Evolutionary conservation across 2,329 filamentous ascomycete species (phyloP).

Genomic region (Stagonosporopsis vannaccii): DNA sequence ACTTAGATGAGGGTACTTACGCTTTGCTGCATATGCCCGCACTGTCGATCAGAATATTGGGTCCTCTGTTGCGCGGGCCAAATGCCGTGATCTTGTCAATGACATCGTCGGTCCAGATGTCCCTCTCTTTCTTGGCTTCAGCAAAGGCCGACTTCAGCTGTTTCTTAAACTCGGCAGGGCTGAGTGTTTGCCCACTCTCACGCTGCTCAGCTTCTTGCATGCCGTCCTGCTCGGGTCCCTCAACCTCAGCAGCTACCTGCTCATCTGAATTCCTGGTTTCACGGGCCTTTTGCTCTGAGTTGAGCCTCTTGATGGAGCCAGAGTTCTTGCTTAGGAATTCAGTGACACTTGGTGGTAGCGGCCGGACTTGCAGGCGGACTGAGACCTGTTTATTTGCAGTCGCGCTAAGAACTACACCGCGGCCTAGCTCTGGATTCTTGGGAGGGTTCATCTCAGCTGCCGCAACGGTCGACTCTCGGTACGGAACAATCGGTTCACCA

Average conservation of each 20-base stretch:
- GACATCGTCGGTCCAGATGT: conserved; percentile 74
- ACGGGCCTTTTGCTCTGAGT: conserved; percentile 70
- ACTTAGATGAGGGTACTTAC: conserved; percentile 55
- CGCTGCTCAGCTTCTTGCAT: conserved; percentile 61
- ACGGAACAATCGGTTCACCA: conserved; percentile 93
- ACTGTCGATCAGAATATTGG: conserved; percentile 86
- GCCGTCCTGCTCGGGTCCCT: conserved; percentile 59
- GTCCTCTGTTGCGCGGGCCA: conserved; percentile 82
- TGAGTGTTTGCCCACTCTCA: conserved; percentile 67
- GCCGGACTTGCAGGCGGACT: conserved; percentile 77
- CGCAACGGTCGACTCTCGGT: conserved; percentile 87
- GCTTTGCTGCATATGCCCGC: conserved; percentile 75
- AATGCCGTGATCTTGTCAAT: conserved; percentile 89
- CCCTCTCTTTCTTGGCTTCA: conserved; percentile 73
- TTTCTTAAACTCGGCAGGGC: conserved; percentile 76
- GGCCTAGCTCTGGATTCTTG: conserved; percentile 82
- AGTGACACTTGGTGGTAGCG: conserved; percentile 78
- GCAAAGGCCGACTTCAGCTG: conserved; percentile 75
- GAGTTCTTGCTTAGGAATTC: conserved; percentile 85
- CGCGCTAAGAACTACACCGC: conserved; percentile 77
- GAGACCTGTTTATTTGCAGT: conserved; percentile 88
- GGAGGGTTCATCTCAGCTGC: conserved; percentile 92
- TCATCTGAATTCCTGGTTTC: conserved; percentile 49
- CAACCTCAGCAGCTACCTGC: conserved; percentile 47
- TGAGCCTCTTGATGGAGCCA: conserved; percentile 78